Base-by-base conservation (phyloP, 208 protist genomes). In the Tritrichomonas musculus region DNA sequence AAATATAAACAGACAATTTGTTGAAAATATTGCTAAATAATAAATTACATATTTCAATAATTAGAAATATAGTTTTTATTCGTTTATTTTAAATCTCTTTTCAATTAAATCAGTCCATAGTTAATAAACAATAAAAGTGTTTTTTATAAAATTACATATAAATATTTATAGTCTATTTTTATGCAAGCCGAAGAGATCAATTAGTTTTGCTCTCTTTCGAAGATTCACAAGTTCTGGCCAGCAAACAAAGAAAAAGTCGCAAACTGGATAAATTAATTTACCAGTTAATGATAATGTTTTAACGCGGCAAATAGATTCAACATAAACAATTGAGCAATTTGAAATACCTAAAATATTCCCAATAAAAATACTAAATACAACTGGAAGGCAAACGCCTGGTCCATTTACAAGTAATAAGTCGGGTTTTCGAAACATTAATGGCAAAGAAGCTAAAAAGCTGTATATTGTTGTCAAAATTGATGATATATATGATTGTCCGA, bases 381-480 rank as follows among this genome's bases (percentile, higher is more conserved):
- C 77, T 88, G 77, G 77, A 50, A 60, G 36, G 47, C 77, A 88
- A 57, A 88, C 77, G 47, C 77, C 77, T 27, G 77, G 77, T 27
- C 77, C 77, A 57, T 88, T 88, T 11, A 88, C 44, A 39, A 88
- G 47, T 9, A 88, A 39, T 88, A 88, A 88, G 27, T 88, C 27
- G 53, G 77, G 77, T 39, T 88, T 88, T 20, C 0, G 2, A 47
- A 88, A 88, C 77, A 88, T 88, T 88, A 88, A 53, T 60, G 77
- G 41, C 25, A 88, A 57, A 39, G 77, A 2, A 11, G 77, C 77
- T 8, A 88, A 41, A 88, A 88, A 53, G 22, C 77, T 88, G 17
- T 49, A 88, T 57, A 88, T 88, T 88, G 77, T 88, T 39, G 77
- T 88, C 33, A 88, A 88, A 27, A 88, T 57, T 57, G 77, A 88